Evolutionary conservation across 2,329 filamentous ascomycete genomes (phyloP).

Genomic region (Knoxdaviesia capensis): DNA sequence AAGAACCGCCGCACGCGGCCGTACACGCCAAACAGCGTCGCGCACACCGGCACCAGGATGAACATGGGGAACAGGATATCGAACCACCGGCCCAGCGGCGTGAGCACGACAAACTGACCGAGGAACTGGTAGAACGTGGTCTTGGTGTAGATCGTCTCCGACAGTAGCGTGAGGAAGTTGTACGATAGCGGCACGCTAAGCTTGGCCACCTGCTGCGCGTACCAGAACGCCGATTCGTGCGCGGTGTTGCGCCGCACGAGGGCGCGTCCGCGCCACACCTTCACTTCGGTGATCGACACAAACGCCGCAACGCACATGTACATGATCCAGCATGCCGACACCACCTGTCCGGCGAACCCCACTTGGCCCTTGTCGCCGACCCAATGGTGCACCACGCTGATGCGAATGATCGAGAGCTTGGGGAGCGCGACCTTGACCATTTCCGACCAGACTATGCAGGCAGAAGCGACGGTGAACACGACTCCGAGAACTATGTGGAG

Average conservation of each 20-base stretch:
- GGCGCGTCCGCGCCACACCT: constrained; percentile 92
- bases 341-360: constrained; percentile 68
- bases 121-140: constrained; percentile 82
- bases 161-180: constrained; percentile 88
- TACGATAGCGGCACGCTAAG: constrained; percentile 84
- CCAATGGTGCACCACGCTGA: constrained; percentile 57
- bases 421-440: constrained; percentile 67
- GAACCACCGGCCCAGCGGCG: constrained; percentile 63
- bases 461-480: constrained; percentile 54
- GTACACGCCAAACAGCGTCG: constrained; percentile 79
- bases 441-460: constrained; percentile 83
- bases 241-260: constrained; percentile 82
- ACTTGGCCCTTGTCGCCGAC: constrained; percentile 52
- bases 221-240: constrained; percentile 88
- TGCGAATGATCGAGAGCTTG: constrained; percentile 47
- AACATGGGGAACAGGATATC: constrained; percentile 78
- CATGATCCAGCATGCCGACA: constrained; percentile 71
- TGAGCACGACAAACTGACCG: constrained; percentile 65
- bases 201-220: constrained; percentile 77
- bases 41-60: constrained; percentile 66
- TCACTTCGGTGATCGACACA: constrained; percentile 74
- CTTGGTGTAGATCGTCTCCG: constrained; percentile 46
- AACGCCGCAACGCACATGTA: constrained; percentile 93
- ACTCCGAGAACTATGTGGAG: constrained; percentile 43
- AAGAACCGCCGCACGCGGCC: constrained; percentile 56